Base-by-base conservation (phyloP, 1,284 basidiomycete species). In the Pseudozyma thailandica region DNA sequence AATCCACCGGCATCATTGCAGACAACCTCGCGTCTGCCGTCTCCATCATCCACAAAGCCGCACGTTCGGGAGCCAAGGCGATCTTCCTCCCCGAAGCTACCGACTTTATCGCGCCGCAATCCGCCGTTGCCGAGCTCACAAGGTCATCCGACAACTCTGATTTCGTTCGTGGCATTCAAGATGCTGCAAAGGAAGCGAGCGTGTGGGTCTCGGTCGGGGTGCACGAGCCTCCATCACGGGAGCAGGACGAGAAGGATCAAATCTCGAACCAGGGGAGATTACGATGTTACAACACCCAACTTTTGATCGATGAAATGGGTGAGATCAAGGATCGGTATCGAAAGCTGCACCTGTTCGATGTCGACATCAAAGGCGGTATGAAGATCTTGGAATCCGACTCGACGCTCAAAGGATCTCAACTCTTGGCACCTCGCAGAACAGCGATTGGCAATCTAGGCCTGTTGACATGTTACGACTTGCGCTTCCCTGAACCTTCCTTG, bases 401-500 rank as follows among this genome's bases (percentile, higher is more conserved):
- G 9, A 84, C 86, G 0, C 71, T 84, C 4, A 74, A 72, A 13
- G 86, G 86, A 0, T 51, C 70, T 4, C 44, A 64, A 3, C 75
- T 86, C 0, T 72, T 82, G 5, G 56, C 82, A 1, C 80, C 83
- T 4, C 58, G 84, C 0, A 45, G 68, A 2, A 80, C 81, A 2
- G 74, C 83, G 0, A 50, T 86, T 10, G 86, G 86, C 13, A 83
- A 82, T 13, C 26, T 75, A 0, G 71, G 61, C 1, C 68, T 86
- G n/a, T 78, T 86, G 58, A 87, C 86, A 6, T 87, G 86, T 80
- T 87, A 86, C 77, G 86, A 87, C 65, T 72, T 87, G 20, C 81
- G 86, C 1, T 86, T 86, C 55, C 86, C 86, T 1, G 86, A 87
- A 66, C 80, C 84, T 0, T 83, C 84, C 1, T 74, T 85, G 6